Evolutionary conservation across 2,329 filamentous ascomycete species (phyloP).

Genomic region (Colletotrichum tanaceti): DNA sequence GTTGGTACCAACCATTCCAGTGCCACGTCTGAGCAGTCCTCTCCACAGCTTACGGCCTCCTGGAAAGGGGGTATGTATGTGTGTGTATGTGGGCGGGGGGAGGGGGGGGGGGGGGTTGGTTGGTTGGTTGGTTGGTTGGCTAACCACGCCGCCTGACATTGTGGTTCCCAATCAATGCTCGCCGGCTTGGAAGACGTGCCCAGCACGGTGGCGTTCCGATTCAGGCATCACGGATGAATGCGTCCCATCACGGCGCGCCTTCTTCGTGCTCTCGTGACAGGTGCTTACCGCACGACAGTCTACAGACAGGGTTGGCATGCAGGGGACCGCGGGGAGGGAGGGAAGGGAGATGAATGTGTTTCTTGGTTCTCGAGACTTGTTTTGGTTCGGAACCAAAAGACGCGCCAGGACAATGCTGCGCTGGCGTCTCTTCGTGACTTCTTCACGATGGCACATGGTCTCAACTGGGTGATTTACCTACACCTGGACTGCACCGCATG

Average conservation of each 20-base stretch:
- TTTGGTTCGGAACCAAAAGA: neutral
- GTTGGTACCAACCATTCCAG: slow-evolving; percentile 16
- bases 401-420: neutral
- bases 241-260: slow-evolving; percentile 22
- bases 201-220: slow-evolving; percentile 5
- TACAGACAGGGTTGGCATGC: neutral
- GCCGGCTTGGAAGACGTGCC: slow-evolving; percentile 2
- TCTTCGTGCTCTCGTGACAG: slow-evolving; percentile 25
- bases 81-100: no score
- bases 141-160: neutral
- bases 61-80: no score
- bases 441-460: slow-evolving; percentile 4
- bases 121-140: no score
- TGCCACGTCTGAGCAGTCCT: slow-evolving; percentile 4
- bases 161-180: slow-evolving; percentile 23
- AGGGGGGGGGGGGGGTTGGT: no score
- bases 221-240: slow-evolving; percentile 39
- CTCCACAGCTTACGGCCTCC: neutral
- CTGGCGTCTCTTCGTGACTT: neutral
- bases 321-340: neutral
- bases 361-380: slow-evolving; percentile 6
- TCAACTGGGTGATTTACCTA: neutral
- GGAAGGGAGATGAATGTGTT: neutral
- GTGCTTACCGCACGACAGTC: neutral
- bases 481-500: neutral